These are phyloP conservation scores for Luzula sylvatica DNA, from an alignment of 176 grass and related monocot genomes.

Conservation along the genomic window DNA sequence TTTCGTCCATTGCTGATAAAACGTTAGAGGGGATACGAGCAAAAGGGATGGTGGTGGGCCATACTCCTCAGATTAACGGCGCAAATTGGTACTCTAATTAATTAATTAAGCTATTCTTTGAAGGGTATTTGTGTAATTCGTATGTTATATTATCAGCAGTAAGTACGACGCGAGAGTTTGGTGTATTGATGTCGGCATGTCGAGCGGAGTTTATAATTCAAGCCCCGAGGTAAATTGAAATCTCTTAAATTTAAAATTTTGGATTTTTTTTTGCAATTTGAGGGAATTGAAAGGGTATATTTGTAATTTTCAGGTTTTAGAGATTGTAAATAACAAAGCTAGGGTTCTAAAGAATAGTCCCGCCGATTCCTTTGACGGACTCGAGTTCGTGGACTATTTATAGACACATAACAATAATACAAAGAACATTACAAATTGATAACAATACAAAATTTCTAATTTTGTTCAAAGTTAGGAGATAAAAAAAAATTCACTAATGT, in stretches of 20 bases:
- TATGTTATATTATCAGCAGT: conserved; percentile 31
- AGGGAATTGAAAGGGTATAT: background rate
- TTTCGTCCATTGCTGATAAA: conserved; percentile 66
- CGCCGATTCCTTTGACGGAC: conserved; percentile 34
- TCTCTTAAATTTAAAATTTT: conserved; percentile 4
- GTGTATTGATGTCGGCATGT: conserved; percentile 97
- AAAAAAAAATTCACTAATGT: too few relatives aligned
- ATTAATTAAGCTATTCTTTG: background rate
- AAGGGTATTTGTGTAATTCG: too few relatives aligned
- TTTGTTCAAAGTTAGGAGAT: too few relatives aligned
- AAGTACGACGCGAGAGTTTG: conserved; percentile 78
- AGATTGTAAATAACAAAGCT: conserved; percentile 76
- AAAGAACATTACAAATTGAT: too few relatives aligned
- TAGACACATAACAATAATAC: too few relatives aligned
- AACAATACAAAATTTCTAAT: too few relatives aligned
- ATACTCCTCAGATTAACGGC: conserved; percentile 73
- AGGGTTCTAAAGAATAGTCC: conserved; percentile 47
- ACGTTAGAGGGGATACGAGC: conserved; percentile 58
- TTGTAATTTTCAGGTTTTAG: conserved; percentile 49
- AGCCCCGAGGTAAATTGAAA: conserved; percentile 59
- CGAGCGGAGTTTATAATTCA: conserved; percentile 71
- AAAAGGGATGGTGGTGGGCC: conserved; percentile 89
- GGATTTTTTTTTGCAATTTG: background rate
- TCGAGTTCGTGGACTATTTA: conserved; percentile 57
- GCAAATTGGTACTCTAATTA: conserved; percentile 48